Conservation (phyloP, 257 asterid species). For the Verbena officinalis region DNA sequence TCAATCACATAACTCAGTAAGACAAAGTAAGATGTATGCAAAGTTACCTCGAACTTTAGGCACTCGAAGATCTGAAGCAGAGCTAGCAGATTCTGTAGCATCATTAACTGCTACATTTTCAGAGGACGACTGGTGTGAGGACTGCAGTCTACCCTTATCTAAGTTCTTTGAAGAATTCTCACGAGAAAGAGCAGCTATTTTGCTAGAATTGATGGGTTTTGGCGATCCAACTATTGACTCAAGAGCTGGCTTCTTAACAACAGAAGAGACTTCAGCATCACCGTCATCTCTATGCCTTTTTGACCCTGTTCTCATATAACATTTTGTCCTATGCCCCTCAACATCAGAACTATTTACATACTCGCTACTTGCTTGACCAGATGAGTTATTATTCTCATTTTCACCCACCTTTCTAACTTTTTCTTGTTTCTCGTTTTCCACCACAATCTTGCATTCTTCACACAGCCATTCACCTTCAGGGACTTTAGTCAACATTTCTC, state of each 20-base stretch:
- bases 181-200: conserved; percentile 50
- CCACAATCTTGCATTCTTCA: conserved; percentile 78
- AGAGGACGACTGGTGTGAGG: conserved; percentile 44
- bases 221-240: conserved; percentile 58
- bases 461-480: conserved; percentile 93
- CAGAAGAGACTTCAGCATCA: conserved; percentile 73
- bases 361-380: conserved; percentile 57
- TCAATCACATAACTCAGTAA: conserved; percentile 16
- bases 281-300: conserved; percentile 72
- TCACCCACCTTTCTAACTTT: conserved; percentile 46
- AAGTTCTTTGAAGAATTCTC: conserved; percentile 62
- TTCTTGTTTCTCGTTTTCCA: conserved; percentile 44
- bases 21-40: conserved; percentile 14
- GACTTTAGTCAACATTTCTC: conserved; percentile 60
- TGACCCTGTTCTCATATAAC: conserved; percentile 42
- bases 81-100: conserved; percentile 43
- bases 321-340: conserved; percentile 50
- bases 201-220: conserved; percentile 46
- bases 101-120: conserved; percentile 42
- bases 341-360: conserved; percentile 42
- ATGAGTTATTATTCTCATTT: conserved; percentile 52
- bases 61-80: conserved; percentile 53
- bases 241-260: conserved; percentile 56
- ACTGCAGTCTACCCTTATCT: conserved; percentile 55
- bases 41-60: conserved; percentile 56